Evolutionary conservation across 768 basidiomycete species (phyloP).

Genomic region (Suillus luteus): DNA sequence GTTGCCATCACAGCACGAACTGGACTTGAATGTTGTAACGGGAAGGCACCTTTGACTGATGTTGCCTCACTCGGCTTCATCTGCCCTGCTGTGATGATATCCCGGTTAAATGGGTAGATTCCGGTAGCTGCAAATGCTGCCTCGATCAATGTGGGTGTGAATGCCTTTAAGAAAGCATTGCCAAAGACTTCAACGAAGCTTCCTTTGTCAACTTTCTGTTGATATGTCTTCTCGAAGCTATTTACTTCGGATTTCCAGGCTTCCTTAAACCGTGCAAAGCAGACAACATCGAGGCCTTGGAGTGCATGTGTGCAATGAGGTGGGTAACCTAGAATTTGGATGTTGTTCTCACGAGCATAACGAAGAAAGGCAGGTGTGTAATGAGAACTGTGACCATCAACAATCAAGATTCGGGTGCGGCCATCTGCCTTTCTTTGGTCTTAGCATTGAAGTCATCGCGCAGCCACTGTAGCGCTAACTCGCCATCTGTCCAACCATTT

Average conservation of each 20-base stretch:
- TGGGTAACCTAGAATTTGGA: slow-evolving; percentile 41
- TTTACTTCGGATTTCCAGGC: slow-evolving; percentile 20
- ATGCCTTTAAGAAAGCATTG: slow-evolving; percentile 28
- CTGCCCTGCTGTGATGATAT: slow-evolving; percentile 27
- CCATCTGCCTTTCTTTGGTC: slow-evolving; percentile 38
- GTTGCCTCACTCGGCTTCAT: slow-evolving; percentile 32
- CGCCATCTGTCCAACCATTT: slow-evolving; percentile 27
- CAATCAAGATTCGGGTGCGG: slow-evolving; percentile 31
- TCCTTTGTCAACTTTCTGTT: slow-evolving; percentile 24
- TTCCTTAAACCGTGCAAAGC: slow-evolving; percentile 24
- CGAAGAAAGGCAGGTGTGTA: slow-evolving; percentile 36
- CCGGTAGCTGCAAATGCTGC: slow-evolving; percentile 36
- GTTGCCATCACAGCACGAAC: slow-evolving; percentile 10
- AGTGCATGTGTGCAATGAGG: slow-evolving; percentile 18
- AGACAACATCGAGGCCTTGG: slow-evolving; percentile 31
- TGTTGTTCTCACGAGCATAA: slow-evolving; percentile 37
- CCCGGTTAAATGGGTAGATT: slow-evolving; percentile 32
- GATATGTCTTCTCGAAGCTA: slow-evolving; percentile 15
- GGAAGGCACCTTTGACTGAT: slow-evolving; percentile 30
- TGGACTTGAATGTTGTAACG: slow-evolving; percentile 22
- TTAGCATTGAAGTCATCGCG: slow-evolving; percentile 34
- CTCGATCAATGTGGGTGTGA: slow-evolving; percentile 27
- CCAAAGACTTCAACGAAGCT: slow-evolving; percentile 33
- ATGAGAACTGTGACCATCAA: slow-evolving; percentile 48
- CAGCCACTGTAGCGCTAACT: slow-evolving; percentile 19